Evolutionary conservation across 805 yeast species (phyloP), one percentile per base, ranked within the genome.

Genomic region (Diddensiella caesifluorescens): DNA sequence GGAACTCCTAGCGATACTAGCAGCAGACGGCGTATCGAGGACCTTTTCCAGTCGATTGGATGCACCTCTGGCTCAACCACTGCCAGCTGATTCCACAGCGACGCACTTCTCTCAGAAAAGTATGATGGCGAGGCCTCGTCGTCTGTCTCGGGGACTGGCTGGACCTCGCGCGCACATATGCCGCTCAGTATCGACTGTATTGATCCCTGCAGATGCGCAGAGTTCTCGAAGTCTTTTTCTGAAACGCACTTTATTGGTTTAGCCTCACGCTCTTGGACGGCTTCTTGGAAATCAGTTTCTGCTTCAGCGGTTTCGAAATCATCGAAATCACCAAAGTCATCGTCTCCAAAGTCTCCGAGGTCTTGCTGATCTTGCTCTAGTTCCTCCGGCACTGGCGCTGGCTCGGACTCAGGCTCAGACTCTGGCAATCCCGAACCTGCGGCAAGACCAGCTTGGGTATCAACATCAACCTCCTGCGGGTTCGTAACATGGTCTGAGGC

Each of bases 1-100:
- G 94, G 94, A 2, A 86, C 72, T 1, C 89, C 88, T 33, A 86
- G 63, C 22, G 78, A 73, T 15, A 80, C 65, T 23, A 83, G 65
- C 23, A 86, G 60, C 50, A 75, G 77, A 51, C 82, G 74, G 38
- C 88, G 73, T 19, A 83, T 70, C 15, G 77, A 68, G 55, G 84
- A 80, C 41, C 71, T 71, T 32, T 71, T 73, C 95, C 95, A 86
- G 45, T 79, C 79, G 13, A 79, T 71, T 1, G 80, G 83, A 22
- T 70, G 70, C 25, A 76, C 59, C 37, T 70, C 68, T 0, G 79
- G 77, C 12, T 67, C 42, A 6, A 65, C 64, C 2, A 75, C 65
- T 13, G 50, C 52, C n/a, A 80, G 60, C 41, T 70, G 70, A 16
- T 62, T 60, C 62, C 74, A 70, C 7, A 76, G 61, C 15, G 60